Conservation (phyloP, 2,329 filamentous ascomycete genomes). For the Monosporascus cannonballus region DNA sequence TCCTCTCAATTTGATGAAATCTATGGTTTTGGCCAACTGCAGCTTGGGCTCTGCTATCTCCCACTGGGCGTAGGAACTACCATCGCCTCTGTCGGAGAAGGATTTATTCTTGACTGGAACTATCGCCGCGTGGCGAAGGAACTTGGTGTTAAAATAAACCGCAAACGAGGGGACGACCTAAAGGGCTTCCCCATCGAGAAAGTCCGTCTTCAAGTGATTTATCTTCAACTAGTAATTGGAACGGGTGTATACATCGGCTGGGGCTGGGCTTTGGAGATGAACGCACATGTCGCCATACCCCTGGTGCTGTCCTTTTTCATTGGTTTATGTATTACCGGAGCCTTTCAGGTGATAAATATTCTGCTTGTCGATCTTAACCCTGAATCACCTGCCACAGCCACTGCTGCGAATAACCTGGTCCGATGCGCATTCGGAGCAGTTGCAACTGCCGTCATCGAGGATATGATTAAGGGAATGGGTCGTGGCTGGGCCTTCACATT, state of each 20-base stretch:
- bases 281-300: slow-evolving; percentile 46
- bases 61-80: slow-evolving; percentile 47
- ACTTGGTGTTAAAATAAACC: slow-evolving; percentile 55
- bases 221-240: slow-evolving; percentile 49
- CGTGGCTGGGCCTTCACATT: slow-evolving; percentile 59
- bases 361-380: slow-evolving; percentile 60
- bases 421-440: slow-evolving; percentile 56
- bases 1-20: slow-evolving; percentile 45
- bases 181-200: slow-evolving; percentile 48
- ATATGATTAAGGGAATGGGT: slow-evolving; percentile 52
- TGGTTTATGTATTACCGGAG: slow-evolving; percentile 52
- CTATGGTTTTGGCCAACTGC: slow-evolving; percentile 44
- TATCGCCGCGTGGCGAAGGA: slow-evolving; percentile 61
- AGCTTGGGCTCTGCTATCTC: slow-evolving; percentile 49
- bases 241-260: slow-evolving; percentile 47
- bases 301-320: slow-evolving; percentile 52
- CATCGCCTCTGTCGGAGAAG: slow-evolving; percentile 44
- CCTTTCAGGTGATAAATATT: slow-evolving; percentile 58
- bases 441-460: slow-evolving; percentile 52
- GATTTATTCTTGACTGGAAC: slow-evolving; percentile 59
- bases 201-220: slow-evolving; percentile 47
- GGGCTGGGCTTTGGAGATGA: slow-evolving; percentile 49
- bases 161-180: slow-evolving; percentile 48
- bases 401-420: slow-evolving; percentile 58
- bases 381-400: slow-evolving; percentile 53